Evolutionary conservation across 176 grass and related monocot genomes (phyloP).

Genomic region (Ensete ventricosum): DNA sequence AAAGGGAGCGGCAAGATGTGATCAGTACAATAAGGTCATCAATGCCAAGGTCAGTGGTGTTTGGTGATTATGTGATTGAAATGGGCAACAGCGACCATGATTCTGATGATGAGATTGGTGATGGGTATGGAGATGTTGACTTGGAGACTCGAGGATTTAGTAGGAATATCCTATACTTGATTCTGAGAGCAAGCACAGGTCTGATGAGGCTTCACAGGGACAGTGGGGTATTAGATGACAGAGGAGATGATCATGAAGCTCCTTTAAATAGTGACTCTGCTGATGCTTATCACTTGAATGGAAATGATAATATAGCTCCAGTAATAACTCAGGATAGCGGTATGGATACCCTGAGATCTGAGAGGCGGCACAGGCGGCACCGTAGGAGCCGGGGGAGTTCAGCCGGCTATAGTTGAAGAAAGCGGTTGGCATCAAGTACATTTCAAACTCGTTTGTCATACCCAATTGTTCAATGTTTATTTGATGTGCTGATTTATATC

Average conservation of each 20-base stretch:
- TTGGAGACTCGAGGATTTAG: slow-evolving; percentile 19
- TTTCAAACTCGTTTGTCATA: no score
- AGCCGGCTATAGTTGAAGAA: no score
- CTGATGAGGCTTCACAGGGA: slow-evolving; percentile 40
- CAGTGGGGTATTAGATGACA: slow-evolving; percentile 1
- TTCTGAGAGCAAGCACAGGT: slow-evolving; percentile 60
- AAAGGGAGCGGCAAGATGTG: slow-evolving; percentile 63
- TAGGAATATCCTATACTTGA: slow-evolving; percentile 57
- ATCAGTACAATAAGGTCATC: no score
- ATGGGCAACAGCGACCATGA: slow-evolving; percentile 30
- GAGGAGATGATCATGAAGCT: slow-evolving; percentile 21
- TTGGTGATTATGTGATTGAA: slow-evolving; percentile 67
- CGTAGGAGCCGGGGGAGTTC: slow-evolving; percentile 56
- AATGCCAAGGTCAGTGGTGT: slow-evolving; percentile 40
- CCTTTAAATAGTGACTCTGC: slow-evolving; percentile 2
- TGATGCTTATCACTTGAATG: slow-evolving; percentile 39
- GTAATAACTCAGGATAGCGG: slow-evolving; percentile 25
- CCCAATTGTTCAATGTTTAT: no score
- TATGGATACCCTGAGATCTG: slow-evolving; percentile 26
- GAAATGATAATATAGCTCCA: slow-evolving; percentile 32
- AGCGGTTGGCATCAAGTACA: no score
- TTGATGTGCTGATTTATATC: no score
- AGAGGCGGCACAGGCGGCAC: slow-evolving; percentile 27
- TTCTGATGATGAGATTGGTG: slow-evolving; percentile 43
- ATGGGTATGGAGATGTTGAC: slow-evolving; percentile 28